Evolutionary conservation across 139 green algal genomes (phyloP), one percentile per base, ranked within the genome.

Genomic region (Micractinium conductrix): DNA sequence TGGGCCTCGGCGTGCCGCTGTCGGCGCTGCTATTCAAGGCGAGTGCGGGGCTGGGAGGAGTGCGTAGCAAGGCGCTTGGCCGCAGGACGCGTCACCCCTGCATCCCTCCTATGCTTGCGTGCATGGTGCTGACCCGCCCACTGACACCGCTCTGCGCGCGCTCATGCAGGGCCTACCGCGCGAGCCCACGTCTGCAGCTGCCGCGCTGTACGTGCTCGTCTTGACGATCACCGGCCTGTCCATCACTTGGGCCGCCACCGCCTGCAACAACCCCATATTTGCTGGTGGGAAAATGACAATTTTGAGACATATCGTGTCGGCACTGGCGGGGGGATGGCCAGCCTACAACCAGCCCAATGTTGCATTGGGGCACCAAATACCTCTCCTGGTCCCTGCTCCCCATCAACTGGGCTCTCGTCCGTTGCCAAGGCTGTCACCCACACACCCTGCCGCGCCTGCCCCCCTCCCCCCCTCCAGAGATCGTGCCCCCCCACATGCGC

Each of bases 241-340:
- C 60, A 92, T 86, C 62, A 92, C 91, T 48, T 88, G 84, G 84
- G 78, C 84, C 33, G 78, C 40, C 22, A 84, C 91, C 30, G 85
- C 82, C 38, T 94, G 92, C 84, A 95, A 95, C 86, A 95, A 94
- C 74, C 90, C 92, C 22, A 87, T 95, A 24, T 95, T 95, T 5
- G 50, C 65, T 9, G 65, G 65, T 72, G 12, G 35, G 33, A 4
- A 2, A 26, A 4, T 37, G 58, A 67, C 10, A 26, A 19, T 37
- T 2, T 67, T 5, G 10, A 67, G 58, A n/a, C n/a, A n/a, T n/a
- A n/a, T n/a, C n/a, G n/a, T n/a, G n/a, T n/a, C n/a, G n/a, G n/a
- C n/a, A n/a, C n/a, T n/a, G n/a, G n/a, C n/a, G n/a, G n/a, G n/a
- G n/a, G n/a, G n/a, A n/a, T n/a, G n/a, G n/a, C n/a, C n/a, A n/a